A percentile compares a stretch with the other conserved stretches of the same genome.
Conservation (phyloP, 2,329 filamentous ascomycete genomes). For the Biscogniauxia mediterranea region DNA sequence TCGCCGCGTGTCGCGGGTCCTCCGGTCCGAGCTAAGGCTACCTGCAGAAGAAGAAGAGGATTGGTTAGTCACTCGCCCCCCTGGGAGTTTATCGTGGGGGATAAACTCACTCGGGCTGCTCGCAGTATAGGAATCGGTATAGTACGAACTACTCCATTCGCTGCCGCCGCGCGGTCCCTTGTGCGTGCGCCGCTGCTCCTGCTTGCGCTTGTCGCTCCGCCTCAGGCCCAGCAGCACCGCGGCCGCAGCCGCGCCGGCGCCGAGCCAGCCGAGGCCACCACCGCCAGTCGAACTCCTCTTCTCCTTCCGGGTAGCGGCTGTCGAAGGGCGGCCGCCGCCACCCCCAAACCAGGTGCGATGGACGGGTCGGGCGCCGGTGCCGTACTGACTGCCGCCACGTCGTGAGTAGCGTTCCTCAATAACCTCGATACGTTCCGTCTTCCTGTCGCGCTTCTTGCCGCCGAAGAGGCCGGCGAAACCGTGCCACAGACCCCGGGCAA, state of each 20-base stretch:
- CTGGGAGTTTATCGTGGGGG: slow-evolving; percentile 23
- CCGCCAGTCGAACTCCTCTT: slow-evolving; percentile 46
- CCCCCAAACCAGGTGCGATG: slow-evolving; percentile 58
- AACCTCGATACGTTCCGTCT: slow-evolving; percentile 56
- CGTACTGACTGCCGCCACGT: slow-evolving; percentile 44
- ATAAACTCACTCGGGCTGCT: slow-evolving; percentile 51
- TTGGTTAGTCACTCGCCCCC: slow-evolving; percentile 26
- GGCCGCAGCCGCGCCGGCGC: slow-evolving; percentile 50
- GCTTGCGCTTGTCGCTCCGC: slow-evolving; percentile 47
- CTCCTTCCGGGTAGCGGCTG: slow-evolving; percentile 40
- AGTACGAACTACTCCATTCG: slow-evolving; percentile 51
- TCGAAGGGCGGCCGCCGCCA: slow-evolving; percentile 43
- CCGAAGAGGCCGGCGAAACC: slow-evolving; percentile 58
- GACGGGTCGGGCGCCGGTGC: slow-evolving; percentile 43
- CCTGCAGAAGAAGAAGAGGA: slow-evolving; percentile 32
- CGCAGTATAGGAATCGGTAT: slow-evolving; percentile 52
- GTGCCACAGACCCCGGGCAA: slow-evolving; percentile 61
- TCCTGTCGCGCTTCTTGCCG: slow-evolving; percentile 46
- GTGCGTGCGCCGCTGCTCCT: slow-evolving; percentile 30
- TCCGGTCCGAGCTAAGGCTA: slow-evolving; percentile 46
- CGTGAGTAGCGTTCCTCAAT: slow-evolving; percentile 62
- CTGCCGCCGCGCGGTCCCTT: slow-evolving; percentile 44
- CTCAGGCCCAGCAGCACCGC: slow-evolving; percentile 54
- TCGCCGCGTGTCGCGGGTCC: slow-evolving; percentile 37
- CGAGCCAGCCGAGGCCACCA: slow-evolving; percentile 51